phyloP scores from a whole-genome alignment of 768 basidiomycete species.

The Infundibulicybe gibba region DNA sequence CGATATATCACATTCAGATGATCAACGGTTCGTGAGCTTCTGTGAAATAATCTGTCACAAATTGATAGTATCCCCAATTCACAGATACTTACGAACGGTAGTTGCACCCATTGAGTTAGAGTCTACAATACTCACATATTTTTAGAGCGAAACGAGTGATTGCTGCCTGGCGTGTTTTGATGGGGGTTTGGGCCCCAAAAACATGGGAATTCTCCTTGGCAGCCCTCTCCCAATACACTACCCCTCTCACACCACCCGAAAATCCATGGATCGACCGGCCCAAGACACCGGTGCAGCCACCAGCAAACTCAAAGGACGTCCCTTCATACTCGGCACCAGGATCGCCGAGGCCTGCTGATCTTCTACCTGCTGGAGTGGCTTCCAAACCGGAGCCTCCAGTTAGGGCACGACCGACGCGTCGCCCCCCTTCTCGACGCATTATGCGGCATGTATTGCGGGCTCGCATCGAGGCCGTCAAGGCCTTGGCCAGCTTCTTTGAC shows the following conservation, averaged over 20 bases:
- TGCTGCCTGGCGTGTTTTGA: constrained; percentile 94
- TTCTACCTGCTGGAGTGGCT: constrained; percentile 7
- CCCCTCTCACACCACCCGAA: constrained; percentile 59
- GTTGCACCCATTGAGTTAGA: constrained; percentile 17
- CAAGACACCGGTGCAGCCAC: constrained; percentile 20
- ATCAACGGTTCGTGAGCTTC: constrained; percentile 59
- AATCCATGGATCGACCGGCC: constrained; percentile 68
- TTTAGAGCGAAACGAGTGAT: constrained; percentile 83
- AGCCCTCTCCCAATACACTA: constrained; percentile 73
- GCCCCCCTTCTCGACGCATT: constrained; percentile 76
- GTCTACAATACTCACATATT: constrained; percentile 5
- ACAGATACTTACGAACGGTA: constrained; percentile 79
- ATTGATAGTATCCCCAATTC: constrained; percentile 7
- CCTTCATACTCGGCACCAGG: constrained; percentile 10
- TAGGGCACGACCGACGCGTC: constrained; percentile 29
- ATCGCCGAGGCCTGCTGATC: constrained; percentile 14
- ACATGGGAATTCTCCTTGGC: constrained; percentile 75
- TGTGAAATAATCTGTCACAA: constrained; percentile 7
- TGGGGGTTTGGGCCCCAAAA: constrained; percentile 91
- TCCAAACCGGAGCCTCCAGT: constrained; percentile 37
- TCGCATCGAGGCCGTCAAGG: constrained; percentile 78
- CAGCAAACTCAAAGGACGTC: constrained; percentile 10
- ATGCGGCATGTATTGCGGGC: constrained; percentile 87
- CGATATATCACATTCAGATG: constrained; percentile 79
- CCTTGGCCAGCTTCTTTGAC: constrained; percentile 69